phyloP scores from a whole-genome alignment of 2,329 filamentous ascomycete species.

The Helminthosporium solani region DNA sequence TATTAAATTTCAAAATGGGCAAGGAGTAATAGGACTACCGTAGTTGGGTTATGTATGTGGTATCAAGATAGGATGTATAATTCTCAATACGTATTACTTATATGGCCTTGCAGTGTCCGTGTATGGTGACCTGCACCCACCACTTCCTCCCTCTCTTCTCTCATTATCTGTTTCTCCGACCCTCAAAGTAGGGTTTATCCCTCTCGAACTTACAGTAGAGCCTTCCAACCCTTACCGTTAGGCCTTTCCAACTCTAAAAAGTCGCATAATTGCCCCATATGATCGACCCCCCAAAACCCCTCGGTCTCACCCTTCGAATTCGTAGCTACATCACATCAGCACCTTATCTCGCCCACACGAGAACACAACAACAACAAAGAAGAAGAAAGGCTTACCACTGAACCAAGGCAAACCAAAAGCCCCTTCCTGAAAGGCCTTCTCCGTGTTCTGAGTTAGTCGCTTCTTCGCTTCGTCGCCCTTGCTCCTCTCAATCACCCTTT shows the following conservation, averaged over 20 bases:
- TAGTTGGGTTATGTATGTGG: too few relatives aligned
- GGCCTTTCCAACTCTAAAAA: slow-evolving; percentile 54
- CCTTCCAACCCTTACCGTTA: slow-evolving; percentile 38
- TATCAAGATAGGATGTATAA: too few relatives aligned
- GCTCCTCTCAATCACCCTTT: slow-evolving; percentile 44
- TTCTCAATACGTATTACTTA: too few relatives aligned
- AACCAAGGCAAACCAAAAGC: slow-evolving; percentile 65
- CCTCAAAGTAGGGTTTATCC: too few relatives aligned
- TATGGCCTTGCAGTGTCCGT: too few relatives aligned
- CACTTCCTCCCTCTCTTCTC: too few relatives aligned
- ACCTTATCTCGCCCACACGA: too few relatives aligned
- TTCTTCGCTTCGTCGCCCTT: slow-evolving; percentile 49
- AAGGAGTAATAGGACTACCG: too few relatives aligned
- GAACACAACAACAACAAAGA: not conserved
- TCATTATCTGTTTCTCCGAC: too few relatives aligned
- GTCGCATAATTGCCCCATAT: slow-evolving; percentile 56
- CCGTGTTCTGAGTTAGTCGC: slow-evolving; percentile 51
- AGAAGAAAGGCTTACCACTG: slow-evolving; percentile 30
- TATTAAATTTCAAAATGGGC: too few relatives aligned
- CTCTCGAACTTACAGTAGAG: slow-evolving; percentile 34
- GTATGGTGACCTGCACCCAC: too few relatives aligned
- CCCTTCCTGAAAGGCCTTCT: slow-evolving; percentile 53
- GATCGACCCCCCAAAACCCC: slow-evolving; percentile 62
- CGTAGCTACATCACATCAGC: slow-evolving; percentile 44
- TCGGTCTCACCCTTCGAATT: slow-evolving; percentile 56